Evolutionary conservation across 2,329 filamentous ascomycete genomes (phyloP), one percentile per base, ranked within the genome.

Genomic region (Pseudogymnoascus sp.): DNA sequence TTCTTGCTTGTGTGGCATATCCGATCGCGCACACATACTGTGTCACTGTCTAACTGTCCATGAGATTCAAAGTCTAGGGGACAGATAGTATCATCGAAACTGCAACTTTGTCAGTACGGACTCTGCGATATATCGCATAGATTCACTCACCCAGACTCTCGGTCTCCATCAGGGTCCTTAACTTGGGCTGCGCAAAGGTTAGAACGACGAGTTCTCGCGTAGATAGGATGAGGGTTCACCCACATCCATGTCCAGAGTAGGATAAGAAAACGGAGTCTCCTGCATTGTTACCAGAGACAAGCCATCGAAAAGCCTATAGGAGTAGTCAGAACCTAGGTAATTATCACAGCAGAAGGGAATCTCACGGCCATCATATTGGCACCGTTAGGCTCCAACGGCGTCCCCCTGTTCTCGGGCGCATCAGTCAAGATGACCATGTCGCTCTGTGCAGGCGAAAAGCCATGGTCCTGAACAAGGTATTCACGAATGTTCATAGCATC

Each of bases 211-310:
- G 34, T 25, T 56, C 18, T 43, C 8, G n/a, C 25, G 36, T 36
- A 36, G 12, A 37, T 37, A 37, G 36, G 14, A 37, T 37, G 31
- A 34, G 31, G 11, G n/a, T 37, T 37, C 36, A 61, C 42, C 34
- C 38, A 61, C 82, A 79, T 64, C 84, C 84, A 65, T 86, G 84
- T 2, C 84, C 84, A 0, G 80, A 83, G 67, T 85, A 86, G 65
- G 84, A 83, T 53, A 85, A 70, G 75, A 84, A 85, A n/a, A 82
- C 72, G 2, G 75, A 78, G 64, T 81, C 81, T 5, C 79, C 78
- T 0, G 82, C 79, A 63, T 80, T 77, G 37, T 76, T 76, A 36
- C 68, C 67, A 14, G 74, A 77, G 49, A 84, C 78, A 2, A 86
- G 77, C 83, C 84, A 86, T 60, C 80, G 75, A 72, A 86, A 83